Evolutionary conservation across 1,284 basidiomycete genomes (phyloP).

Genomic region (Apiotrichum veenhuisii): DNA sequence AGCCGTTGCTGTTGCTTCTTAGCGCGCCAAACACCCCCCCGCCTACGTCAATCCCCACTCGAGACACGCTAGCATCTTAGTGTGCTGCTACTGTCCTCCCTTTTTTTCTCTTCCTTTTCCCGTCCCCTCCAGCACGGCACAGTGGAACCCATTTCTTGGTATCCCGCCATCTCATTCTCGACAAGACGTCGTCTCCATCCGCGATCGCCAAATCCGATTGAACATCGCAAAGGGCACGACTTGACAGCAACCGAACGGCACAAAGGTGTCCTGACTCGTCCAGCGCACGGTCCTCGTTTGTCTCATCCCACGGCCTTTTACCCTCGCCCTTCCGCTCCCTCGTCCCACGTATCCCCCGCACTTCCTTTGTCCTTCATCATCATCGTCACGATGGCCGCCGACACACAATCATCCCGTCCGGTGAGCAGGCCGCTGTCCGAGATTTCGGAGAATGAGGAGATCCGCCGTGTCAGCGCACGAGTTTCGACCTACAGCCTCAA

Average conservation of each 20-base stretch:
- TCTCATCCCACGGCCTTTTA: too few species aligned
- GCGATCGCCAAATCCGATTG: too few species aligned
- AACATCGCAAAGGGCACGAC: too few species aligned
- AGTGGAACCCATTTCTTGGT: too few species aligned
- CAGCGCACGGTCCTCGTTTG: too few species aligned
- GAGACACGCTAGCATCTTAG: neutral
- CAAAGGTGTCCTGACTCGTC: too few species aligned
- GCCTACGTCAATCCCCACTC: neutral
- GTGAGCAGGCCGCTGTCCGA: constrained; percentile 18
- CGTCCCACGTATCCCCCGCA: neutral
- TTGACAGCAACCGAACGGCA: too few species aligned
- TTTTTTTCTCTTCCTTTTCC: neutral
- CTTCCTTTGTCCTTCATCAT: neutral
- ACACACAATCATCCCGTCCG: constrained; percentile 7
- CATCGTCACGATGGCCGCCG: constrained; percentile 11
- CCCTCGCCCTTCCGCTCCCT: neutral
- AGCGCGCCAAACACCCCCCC: neutral
- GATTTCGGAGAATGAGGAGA: constrained; percentile 22
- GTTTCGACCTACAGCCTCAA: constrained; percentile 22
- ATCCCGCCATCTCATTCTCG: too few species aligned
- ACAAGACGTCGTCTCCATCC: too few species aligned
- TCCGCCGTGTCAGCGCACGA: constrained; percentile 14
- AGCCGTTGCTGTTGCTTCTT: too few species aligned
- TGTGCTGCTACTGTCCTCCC: neutral
- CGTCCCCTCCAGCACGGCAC: too few species aligned